Percentiles rank a stretch among this genome's conserved stretches.
Evolutionary conservation across 176 grass and related monocot genomes (phyloP).

Genomic region (Secale cereale): DNA sequence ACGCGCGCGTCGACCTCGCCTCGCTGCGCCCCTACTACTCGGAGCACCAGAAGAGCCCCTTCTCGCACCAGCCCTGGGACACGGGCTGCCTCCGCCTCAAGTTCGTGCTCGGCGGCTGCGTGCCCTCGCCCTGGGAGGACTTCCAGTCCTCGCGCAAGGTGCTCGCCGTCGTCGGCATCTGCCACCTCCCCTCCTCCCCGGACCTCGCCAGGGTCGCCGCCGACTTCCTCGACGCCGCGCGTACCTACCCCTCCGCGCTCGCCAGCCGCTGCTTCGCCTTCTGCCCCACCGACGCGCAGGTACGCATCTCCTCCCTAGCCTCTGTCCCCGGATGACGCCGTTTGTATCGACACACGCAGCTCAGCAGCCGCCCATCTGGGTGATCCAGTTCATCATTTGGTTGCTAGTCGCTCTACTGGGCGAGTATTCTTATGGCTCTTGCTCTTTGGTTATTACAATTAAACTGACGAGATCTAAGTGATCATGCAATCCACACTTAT

Average conservation of each 20-base stretch:
- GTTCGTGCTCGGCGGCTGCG: constrained; percentile 75
- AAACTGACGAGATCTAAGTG: constrained; percentile 20
- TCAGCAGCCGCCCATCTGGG: not conserved
- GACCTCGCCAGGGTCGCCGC: constrained; percentile 62
- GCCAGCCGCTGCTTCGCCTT: constrained; percentile 84
- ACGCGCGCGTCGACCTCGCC: constrained; percentile 71
- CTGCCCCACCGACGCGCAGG: constrained; percentile 85
- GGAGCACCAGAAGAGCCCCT: constrained; percentile 98
- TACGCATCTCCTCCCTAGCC: constrained; percentile 17
- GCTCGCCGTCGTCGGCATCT: constrained; percentile 85
- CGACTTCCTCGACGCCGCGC: constrained; percentile 54
- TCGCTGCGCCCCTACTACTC: constrained; percentile 85
- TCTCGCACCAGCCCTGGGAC: constrained; percentile 88
- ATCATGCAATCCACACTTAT: constrained; percentile 3
- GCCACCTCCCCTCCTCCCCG: constrained; percentile 70
- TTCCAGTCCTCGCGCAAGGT: constrained; percentile 98
- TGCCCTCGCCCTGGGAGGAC: constrained; percentile 93
- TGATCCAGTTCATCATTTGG: constrained; percentile 13
- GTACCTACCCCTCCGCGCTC: constrained; percentile 63
- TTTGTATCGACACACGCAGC: not conserved
- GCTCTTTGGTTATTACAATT: not conserved
- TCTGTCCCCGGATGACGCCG: not conserved
- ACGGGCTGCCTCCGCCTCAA: constrained; percentile 74
- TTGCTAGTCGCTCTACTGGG: not conserved
- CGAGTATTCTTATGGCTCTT: not conserved